phyloP scores from a whole-genome alignment of 495 filamentous ascomycete genomes.

The Neurospora hispaniola region DNA sequence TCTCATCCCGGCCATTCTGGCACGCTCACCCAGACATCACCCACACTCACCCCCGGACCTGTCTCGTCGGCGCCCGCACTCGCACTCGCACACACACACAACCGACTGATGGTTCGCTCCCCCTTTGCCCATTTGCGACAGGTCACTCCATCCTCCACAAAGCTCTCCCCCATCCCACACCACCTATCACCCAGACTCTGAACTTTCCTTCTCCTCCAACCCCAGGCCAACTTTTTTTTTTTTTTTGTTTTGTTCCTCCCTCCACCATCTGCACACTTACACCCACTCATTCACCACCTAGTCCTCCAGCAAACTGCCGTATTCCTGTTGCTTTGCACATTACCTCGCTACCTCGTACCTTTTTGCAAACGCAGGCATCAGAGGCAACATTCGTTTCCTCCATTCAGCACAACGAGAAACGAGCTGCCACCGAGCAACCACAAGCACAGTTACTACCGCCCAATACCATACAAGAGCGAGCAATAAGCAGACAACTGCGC shows the following conservation, averaged over 20 bases:
- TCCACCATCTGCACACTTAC: not conserved
- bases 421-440: not conserved
- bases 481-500: not conserved
- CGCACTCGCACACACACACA: not conserved
- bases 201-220: slow-evolving; percentile 19
- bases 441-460: not conserved
- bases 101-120: not conserved
- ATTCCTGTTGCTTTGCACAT: not conserved
- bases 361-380: not conserved
- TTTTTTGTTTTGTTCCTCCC: slow-evolving; percentile 10
- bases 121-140: slow-evolving; percentile 13
- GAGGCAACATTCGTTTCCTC: not conserved
- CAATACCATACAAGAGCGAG: not conserved
- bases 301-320: not conserved
- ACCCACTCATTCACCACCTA: not conserved
- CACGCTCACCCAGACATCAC: slow-evolving; percentile 5
- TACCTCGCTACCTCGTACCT: not conserved
- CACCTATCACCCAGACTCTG: not conserved
- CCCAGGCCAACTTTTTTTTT: slow-evolving; percentile 17
- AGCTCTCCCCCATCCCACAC: slow-evolving; percentile 17
- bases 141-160: slow-evolving; percentile 8
- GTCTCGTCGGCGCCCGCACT: not conserved
- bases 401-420: not conserved
- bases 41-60: slow-evolving; percentile 3
- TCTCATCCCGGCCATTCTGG: not conserved